Percentiles rank a stretch among this genome's conserved stretches.
Evolutionary conservation across 768 basidiomycete species (phyloP).

Genomic region (Kondoa malvinella): DNA sequence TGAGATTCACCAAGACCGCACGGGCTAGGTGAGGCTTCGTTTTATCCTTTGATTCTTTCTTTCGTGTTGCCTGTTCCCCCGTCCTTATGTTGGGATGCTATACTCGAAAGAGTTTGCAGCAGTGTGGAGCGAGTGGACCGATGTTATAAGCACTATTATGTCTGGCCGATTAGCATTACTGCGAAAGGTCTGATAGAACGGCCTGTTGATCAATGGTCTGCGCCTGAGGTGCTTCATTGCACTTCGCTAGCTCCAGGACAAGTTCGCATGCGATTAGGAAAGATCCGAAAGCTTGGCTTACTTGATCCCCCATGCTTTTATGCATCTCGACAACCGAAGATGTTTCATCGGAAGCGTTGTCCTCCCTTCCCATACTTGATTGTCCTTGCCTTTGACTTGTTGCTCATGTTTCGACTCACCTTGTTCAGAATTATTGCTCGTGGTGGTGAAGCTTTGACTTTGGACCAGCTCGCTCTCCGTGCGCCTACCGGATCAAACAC

Average conservation of each 20-base stretch:
- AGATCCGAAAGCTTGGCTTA: no score
- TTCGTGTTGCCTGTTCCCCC: not conserved
- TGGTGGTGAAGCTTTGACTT: constrained; percentile 82
- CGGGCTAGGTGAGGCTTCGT: constrained; percentile 43
- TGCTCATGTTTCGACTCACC: not conserved
- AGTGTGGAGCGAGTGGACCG: not conserved
- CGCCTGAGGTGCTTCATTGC: no score
- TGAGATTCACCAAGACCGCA: constrained; percentile 81
- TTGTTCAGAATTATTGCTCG: constrained; percentile 63
- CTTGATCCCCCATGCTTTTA: no score
- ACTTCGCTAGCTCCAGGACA: no score
- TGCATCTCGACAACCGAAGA: no score
- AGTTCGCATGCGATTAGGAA: no score
- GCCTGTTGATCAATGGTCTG: no score
- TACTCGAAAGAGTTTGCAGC: not conserved
- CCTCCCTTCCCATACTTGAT: no score
- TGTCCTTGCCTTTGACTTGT: not conserved
- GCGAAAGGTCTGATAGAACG: not conserved
- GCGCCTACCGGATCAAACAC: constrained; percentile 93
- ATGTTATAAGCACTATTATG: not conserved
- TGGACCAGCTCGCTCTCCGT: constrained; percentile 90
- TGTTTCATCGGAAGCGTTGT: no score
- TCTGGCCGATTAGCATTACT: not conserved
- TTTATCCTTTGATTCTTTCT: not conserved
- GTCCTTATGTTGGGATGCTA: not conserved